These are phyloP conservation scores for Mortierella sp. DNA, from an alignment of 371 early-diverging fungal genomes.

Conservation along the genomic window DNA sequence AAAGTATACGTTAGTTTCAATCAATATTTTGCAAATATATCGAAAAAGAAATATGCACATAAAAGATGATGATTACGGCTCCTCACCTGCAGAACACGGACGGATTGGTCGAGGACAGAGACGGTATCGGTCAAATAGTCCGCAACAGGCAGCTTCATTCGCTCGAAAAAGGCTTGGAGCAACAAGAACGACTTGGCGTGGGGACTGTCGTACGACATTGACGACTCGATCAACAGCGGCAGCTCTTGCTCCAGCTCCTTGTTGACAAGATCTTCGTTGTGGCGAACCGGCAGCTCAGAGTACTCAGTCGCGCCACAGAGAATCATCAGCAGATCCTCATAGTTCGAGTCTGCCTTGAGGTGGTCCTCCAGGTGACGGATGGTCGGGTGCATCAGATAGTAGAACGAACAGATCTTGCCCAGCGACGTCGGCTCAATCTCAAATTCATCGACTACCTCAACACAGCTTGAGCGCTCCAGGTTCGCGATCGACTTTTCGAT, in stretches of 20 bases:
- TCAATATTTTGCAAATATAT: neutral
- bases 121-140: slow-evolving; percentile 93
- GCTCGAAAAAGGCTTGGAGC: slow-evolving; percentile 87
- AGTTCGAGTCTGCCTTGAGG: slow-evolving; percentile 60
- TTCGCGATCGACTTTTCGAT: slow-evolving; percentile 79
- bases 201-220: slow-evolving; percentile 79
- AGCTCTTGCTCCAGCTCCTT: slow-evolving; percentile 77
- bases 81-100: slow-evolving; percentile 83
- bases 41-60: neutral
- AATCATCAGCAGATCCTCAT: slow-evolving; percentile 77
- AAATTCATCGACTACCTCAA: slow-evolving; percentile 73
- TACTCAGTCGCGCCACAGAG: slow-evolving; percentile 89
- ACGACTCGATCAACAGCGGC: slow-evolving; percentile 65
- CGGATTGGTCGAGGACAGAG: slow-evolving; percentile 92
- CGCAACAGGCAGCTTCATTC: slow-evolving; percentile 77
- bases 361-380: slow-evolving; percentile 74
- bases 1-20: neutral
- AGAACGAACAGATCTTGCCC: slow-evolving; percentile 90
- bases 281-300: slow-evolving; percentile 91
- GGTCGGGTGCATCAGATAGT: slow-evolving; percentile 89
- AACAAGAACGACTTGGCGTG: slow-evolving; percentile 92
- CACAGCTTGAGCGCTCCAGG: slow-evolving; percentile 79
- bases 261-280: slow-evolving; percentile 92
- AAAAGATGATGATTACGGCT: neutral
- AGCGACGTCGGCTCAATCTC: slow-evolving; percentile 76